Evolutionary conservation across 768 basidiomycete species (phyloP).

Genomic region (Krasilnikovozyma curviuscula): DNA sequence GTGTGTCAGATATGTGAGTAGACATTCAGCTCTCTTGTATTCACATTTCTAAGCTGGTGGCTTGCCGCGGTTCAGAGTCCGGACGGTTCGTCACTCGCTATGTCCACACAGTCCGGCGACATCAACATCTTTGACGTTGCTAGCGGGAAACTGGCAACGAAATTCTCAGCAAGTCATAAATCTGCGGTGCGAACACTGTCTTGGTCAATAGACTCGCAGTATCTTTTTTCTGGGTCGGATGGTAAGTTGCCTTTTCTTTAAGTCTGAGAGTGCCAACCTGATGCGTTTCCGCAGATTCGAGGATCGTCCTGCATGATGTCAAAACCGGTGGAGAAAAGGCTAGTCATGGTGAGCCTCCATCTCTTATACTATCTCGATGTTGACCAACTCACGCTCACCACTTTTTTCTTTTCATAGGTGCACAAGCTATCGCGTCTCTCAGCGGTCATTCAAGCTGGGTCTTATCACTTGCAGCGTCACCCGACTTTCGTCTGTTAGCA

Average conservation of each 20-base stretch:
- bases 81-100: slow-evolving; percentile 60
- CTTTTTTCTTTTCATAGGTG: slow-evolving; percentile 26
- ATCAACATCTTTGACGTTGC: slow-evolving; percentile 70
- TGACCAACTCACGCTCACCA: slow-evolving; percentile 28
- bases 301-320: slow-evolving; percentile 73
- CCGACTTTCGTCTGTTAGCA: slow-evolving; percentile 49
- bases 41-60: slow-evolving; percentile 48
- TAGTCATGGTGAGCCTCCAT: slow-evolving; percentile 34
- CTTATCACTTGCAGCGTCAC: slow-evolving; percentile 59
- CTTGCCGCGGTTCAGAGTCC: slow-evolving; percentile 47
- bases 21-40: slow-evolving; percentile 64
- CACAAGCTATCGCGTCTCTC: slow-evolving; percentile 64
- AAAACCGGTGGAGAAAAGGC: too few relatives aligned
- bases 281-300: too few relatives aligned
- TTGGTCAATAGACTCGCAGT: slow-evolving; percentile 74
- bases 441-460: slow-evolving; percentile 85
- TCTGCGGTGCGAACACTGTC: slow-evolving; percentile 70
- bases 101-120: slow-evolving; percentile 71
- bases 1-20: slow-evolving; percentile 31
- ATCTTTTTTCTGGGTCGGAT: slow-evolving; percentile 74
- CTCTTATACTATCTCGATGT: slow-evolving; percentile 32
- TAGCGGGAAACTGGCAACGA: slow-evolving; percentile 41
- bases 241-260: too few relatives aligned
- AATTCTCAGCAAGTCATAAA: slow-evolving; percentile 72
- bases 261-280: too few relatives aligned